These are phyloP conservation scores for Malassezia pachydermatis DNA, from an alignment of 1,284 basidiomycete genomes.

Conservation along the genomic window DNA sequence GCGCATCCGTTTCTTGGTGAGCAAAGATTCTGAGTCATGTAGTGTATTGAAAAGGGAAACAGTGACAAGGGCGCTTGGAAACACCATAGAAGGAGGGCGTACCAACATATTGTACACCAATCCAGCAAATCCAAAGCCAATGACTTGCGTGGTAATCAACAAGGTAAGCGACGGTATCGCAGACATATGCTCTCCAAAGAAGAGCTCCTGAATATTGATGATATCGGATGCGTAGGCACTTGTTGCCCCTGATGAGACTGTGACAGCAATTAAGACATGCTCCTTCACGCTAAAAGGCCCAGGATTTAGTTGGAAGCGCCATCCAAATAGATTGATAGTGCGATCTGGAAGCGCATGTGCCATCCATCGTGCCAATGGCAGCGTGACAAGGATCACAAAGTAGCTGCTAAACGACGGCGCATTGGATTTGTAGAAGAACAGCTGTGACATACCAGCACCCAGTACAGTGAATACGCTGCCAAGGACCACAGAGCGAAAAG, in stretches of 20 bases:
- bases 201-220: conserved; percentile 47
- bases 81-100: conserved; percentile 48
- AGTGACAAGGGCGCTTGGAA: conserved; percentile 51
- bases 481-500: conserved; percentile 52
- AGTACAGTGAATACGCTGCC: conserved; percentile 53
- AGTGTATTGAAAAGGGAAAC: conserved; percentile 53
- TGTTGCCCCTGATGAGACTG: conserved; percentile 50
- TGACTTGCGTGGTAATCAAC: conserved; percentile 42
- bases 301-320: conserved; percentile 50
- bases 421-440: conserved; percentile 44
- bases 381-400: conserved; percentile 53
- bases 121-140: conserved; percentile 47
- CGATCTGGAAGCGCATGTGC: conserved; percentile 40
- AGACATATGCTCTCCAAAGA: conserved; percentile 43
- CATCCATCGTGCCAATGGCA: conserved; percentile 51
- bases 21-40: conserved; percentile 47
- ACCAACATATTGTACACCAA: conserved; percentile 44
- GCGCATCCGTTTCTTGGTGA: conserved; percentile 49
- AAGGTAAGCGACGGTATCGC: conserved; percentile 35
- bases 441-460: conserved; percentile 50
- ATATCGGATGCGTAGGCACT: conserved; percentile 47
- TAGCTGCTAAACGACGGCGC: conserved; percentile 52
- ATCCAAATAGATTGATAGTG: conserved; percentile 37
- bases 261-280: conserved; percentile 50
- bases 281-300: conserved; percentile 52